A percentile compares a stretch with the other conserved stretches of the same genome.
phyloP scores from a whole-genome alignment of 2,329 filamentous ascomycete species.

The Claviceps sp. region DNA sequence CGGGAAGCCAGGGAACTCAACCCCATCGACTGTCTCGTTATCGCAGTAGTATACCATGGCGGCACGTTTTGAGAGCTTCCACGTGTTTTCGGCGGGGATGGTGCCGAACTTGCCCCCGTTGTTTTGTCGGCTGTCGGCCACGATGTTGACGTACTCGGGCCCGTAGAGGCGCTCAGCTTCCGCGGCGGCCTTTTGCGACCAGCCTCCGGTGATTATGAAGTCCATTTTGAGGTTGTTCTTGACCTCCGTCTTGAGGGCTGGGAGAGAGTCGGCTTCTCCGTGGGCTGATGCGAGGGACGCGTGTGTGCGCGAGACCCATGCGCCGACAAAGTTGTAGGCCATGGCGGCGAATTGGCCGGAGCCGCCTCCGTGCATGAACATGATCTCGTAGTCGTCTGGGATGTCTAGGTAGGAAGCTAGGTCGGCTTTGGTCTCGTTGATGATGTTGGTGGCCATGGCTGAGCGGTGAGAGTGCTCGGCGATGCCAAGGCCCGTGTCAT shows the following conservation, averaged over 20 bases:
- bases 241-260: constrained; percentile 42
- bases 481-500: constrained; percentile 66
- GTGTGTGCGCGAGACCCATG: constrained; percentile 65
- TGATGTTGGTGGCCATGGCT: constrained; percentile 60
- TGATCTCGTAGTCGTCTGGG: constrained; percentile 71
- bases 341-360: constrained; percentile 72
- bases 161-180: constrained; percentile 72
- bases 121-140: constrained; percentile 47
- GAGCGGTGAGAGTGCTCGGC: constrained; percentile 88
- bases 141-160: constrained; percentile 67
- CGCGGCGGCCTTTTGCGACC: constrained; percentile 70
- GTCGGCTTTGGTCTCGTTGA: constrained; percentile 64
- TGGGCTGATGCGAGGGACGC: constrained; percentile 32
- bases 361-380: constrained; percentile 82
- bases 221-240: constrained; percentile 61
- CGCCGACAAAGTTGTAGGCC: constrained; percentile 69
- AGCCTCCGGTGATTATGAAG: constrained; percentile 82
- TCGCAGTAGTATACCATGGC: constrained; percentile 82
- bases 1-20: constrained; percentile 74
- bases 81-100: constrained; percentile 65
- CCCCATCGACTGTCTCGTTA: constrained; percentile 89
- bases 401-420: constrained; percentile 66
- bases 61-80: constrained; percentile 56
- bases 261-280: too few species aligned
- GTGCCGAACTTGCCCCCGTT: constrained; percentile 75